Base-by-base conservation (phyloP, 805 yeast species). In the Hanseniaspora meyeri region DNA sequence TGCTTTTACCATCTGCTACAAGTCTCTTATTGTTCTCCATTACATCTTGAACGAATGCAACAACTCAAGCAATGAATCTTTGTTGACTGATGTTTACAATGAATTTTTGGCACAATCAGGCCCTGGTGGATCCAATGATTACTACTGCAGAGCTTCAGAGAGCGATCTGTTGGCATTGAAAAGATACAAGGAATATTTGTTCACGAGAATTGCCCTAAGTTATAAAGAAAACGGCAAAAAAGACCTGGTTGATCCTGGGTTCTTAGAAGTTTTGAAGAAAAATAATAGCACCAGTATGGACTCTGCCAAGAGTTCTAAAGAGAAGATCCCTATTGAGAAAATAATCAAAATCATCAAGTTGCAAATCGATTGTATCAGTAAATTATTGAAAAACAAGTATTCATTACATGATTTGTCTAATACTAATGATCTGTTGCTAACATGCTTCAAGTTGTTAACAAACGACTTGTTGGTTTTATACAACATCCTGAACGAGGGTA, bases 41-140 rank as follows among this genome's bases (percentile, higher is more conserved):
- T 80, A 89, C 50, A 82, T 93, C 90, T 81, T 91, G 47, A 79
- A 96, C 52, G 97, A 93, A 65, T 97, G 97, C 20, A 89, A 85
- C 59, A 77, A 74, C 49, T 82, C 42, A 1, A 47, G 37, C 20
- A 51, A 51, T 27, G 29, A 20, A 17, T 20, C 20, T 8, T 27
- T 51, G 2, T 36, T 63, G 55, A 66, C 60, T 67, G 59, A 73
- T 62, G 47, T 67, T 61, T 58, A 65, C 57, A 49, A 43, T 14
- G 55, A 51, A 20, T 51, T 51, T 36, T 43, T 51, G n/a, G 46
- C 36, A 8, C 5, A 29, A 2, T 9, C n/a, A 14, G 17, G 43
- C 16, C 37, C 36, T 60, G 40, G 43, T 60, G 48, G 57, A 60
- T 39, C 72, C 74, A 32, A 71, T 69, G 49, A 51, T 29, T 51